Evolutionary conservation across 371 early-diverging fungal species (phyloP).

Genomic region (Mucor saturninus): DNA sequence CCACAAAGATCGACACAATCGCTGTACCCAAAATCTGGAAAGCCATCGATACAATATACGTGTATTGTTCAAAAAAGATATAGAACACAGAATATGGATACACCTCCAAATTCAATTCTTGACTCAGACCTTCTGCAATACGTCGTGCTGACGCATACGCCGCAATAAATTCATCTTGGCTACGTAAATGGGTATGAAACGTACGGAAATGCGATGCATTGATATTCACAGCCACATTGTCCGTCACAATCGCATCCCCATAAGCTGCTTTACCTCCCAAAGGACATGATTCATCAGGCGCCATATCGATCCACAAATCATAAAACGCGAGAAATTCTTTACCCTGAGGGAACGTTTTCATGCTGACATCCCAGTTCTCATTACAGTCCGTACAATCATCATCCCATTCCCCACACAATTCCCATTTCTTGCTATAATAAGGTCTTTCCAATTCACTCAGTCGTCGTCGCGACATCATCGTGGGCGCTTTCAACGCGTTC

Average conservation of each 20-base stretch:
- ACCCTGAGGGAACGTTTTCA: constrained; percentile 67
- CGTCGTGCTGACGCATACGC: constrained; percentile 69
- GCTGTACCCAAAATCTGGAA: constrained; percentile 59
- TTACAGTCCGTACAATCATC: constrained; percentile 62
- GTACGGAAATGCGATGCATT: constrained; percentile 73
- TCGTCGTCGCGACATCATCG: constrained; percentile 8
- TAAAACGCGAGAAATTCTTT: constrained; percentile 61
- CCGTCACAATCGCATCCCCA: constrained; percentile 60
- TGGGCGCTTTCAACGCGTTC: not conserved
- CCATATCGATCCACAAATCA: constrained; percentile 60
- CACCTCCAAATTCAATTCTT: constrained; percentile 55
- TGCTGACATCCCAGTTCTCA: constrained; percentile 61
- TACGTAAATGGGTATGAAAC: constrained; percentile 68
- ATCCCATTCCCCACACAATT: constrained; percentile 61
- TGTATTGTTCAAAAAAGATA: constrained; percentile 81
- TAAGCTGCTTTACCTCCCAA: constrained; percentile 77
- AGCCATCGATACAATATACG: constrained; percentile 63
- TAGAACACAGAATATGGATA: constrained; percentile 80
- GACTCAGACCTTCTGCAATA: constrained; percentile 62
- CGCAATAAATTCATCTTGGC: constrained; percentile 69
- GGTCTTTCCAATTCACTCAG: constrained; percentile 13
- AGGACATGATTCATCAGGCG: constrained; percentile 69
- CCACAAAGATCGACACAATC: constrained; percentile 63
- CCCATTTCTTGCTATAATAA: constrained; percentile 13
- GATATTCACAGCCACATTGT: constrained; percentile 37